phyloP scores from a whole-genome alignment of 2,329 filamentous ascomycete genomes.

The Colletotrichum sp. region DNA sequence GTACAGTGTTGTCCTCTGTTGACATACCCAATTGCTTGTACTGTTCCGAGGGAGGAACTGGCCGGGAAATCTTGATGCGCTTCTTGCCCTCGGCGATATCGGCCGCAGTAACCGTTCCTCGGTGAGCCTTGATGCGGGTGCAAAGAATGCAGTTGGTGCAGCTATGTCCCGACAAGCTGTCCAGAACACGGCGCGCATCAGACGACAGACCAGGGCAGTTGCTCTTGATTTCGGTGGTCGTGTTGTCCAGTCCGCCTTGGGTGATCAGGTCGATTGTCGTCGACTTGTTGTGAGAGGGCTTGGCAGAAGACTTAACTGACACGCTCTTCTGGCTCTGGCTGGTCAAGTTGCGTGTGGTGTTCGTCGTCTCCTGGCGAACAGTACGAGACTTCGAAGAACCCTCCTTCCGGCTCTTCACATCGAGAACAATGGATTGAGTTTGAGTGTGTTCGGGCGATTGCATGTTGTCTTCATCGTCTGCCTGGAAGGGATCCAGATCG shows the following conservation, averaged over 20 bases:
- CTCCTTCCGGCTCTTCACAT: conserved; percentile 21
- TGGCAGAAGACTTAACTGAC: conserved; percentile 9
- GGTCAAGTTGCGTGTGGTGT: conserved; percentile 22
- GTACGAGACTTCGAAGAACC: conserved; percentile 7
- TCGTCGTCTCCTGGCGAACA: conserved; percentile 11
- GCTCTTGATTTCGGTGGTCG: conserved; percentile 14
- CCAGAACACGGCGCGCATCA: conserved; percentile 57
- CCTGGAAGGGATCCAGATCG: conserved; percentile 21
- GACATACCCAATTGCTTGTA: conserved; percentile 28
- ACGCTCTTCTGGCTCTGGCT: conserved; percentile 21
- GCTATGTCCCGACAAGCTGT: conserved; percentile 58
- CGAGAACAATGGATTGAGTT: conserved; percentile 26
- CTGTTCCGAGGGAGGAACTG: conserved; percentile 67
- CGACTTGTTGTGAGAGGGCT: conserved; percentile 15
- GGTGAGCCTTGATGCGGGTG: conserved; percentile 54
- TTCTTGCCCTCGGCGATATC: conserved; percentile 54
- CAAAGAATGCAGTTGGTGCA: conserved; percentile 64
- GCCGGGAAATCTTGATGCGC: conserved; percentile 66
- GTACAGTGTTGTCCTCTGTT: conserved; percentile 63
- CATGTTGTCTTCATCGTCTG: conserved; percentile 24
- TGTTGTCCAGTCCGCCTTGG: conserved; percentile 13
- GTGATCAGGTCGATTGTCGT: conserved; percentile 20
- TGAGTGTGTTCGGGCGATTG: conserved; percentile 26
- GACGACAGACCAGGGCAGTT: conserved; percentile 53
- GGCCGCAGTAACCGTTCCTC: conserved; percentile 37